Base-by-base conservation (phyloP, 116 monocot genomes). In the Thalassia testudinum region DNA sequence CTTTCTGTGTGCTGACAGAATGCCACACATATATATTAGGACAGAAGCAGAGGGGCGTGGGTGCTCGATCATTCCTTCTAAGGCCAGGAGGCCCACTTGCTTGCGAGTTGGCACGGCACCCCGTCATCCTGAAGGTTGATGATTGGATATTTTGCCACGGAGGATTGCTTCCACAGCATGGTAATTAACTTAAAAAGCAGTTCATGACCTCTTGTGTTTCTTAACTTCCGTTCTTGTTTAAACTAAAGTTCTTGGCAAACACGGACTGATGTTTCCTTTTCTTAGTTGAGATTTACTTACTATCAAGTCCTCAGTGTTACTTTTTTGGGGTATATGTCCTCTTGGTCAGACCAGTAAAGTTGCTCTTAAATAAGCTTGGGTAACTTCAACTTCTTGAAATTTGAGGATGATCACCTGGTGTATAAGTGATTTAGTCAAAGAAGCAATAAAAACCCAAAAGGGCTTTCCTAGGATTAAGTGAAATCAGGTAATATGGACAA, bases 141-240 rank as follows among this genome's bases (percentile, higher is more conserved):
- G 77, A 93, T 50, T 93, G 93, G 93, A 52, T 93, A 7, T 93
- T 93, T 56, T 93, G 93, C 57, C 93, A 93, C 72, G 93, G 93
- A 24, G 87, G 93, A 38, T 84, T 93, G 68, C 87, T 93, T 67
- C 93, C 93, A 54, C 83, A 87, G 64, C 93, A 93, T 73, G 87
- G 93, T 93, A 76, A 65, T 20, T 43, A 16, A 14, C 40, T 8
- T 40, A 40, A n/a, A n/a, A n/a, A n/a, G n/a, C n/a, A n/a, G n/a
- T n/a, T 34, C 30, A 10, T 5, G 6, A 34, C 30, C 3, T 34
- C 30, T 34, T 2, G 12, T 21, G 1, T 1, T 23, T 1, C 0
- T 21, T 12, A 50, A 23, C 12, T 22, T 50, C 24, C 24, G 18
- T 47, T 47, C 1, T 0, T 16, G 47, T 17, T 17, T 0, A 47